A percentile compares a stretch with the other conserved stretches of the same genome.
Conservation (phyloP, 352 stramenopile genomes). For the Thraustotheca clavata region DNA sequence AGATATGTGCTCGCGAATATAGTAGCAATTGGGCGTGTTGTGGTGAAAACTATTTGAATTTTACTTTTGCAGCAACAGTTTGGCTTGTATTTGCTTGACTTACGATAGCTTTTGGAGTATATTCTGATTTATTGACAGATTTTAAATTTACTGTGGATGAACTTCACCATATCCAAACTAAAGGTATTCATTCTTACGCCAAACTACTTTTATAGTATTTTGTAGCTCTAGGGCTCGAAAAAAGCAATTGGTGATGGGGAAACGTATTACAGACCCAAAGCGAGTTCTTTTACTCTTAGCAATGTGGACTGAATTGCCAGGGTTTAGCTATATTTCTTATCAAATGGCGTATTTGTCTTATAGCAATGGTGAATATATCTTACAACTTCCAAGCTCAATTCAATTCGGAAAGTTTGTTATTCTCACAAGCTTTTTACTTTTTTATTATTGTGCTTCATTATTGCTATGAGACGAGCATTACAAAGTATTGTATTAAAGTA, state of each 20-base stretch:
- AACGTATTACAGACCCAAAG: slow-evolving; percentile 1
- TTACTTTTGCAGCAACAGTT: neutral
- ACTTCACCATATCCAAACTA: slow-evolving; percentile 8
- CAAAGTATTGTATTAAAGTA: no score
- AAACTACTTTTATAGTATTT: neutral
- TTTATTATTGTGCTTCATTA: neutral
- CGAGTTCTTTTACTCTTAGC: neutral
- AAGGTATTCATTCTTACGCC: neutral
- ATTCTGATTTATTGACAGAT: slow-evolving; percentile 2
- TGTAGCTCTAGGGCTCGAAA: neutral
- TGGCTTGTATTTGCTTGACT: neutral
- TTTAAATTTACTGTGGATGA: neutral
- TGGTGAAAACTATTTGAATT: neutral
- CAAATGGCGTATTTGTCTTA: neutral
- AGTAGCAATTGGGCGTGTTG: slow-evolving; percentile 11
- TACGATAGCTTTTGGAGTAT: neutral
- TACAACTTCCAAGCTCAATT: neutral
- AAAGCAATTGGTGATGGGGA: neutral
- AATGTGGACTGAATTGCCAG: slow-evolving; percentile 1
- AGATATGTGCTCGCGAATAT: neutral
- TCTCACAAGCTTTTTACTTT: neutral
- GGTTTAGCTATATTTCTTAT: slow-evolving; percentile 8
- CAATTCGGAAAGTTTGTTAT: slow-evolving; percentile 6
- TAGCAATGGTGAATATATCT: neutral
- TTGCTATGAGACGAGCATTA: no score